phyloP scores from a whole-genome alignment of 1,284 basidiomycete genomes.

The Microstroma glucosiphilum region DNA sequence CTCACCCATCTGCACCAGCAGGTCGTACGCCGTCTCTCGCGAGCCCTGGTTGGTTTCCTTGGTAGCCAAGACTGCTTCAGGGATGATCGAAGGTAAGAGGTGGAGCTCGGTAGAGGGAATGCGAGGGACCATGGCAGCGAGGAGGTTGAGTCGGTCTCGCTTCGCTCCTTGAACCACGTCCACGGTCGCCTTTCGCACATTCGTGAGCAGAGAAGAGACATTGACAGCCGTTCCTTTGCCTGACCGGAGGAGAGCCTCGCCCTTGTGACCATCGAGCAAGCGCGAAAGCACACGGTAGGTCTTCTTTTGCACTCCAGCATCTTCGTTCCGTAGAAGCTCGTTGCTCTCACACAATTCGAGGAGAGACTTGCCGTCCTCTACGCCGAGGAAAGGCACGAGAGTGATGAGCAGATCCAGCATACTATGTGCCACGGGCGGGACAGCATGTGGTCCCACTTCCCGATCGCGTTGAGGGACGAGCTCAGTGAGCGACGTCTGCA shows the following conservation, averaged over 20 bases:
- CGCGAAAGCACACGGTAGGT: constrained; percentile 81
- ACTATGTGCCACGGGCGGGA: constrained; percentile 61
- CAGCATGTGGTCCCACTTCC: constrained; percentile 13
- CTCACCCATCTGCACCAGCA: constrained; percentile 82
- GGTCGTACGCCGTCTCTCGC: constrained; percentile 78
- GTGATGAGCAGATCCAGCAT: constrained; percentile 85
- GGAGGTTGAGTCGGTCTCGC: constrained; percentile 70
- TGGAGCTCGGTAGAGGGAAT: constrained; percentile 72
- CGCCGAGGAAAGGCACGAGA: constrained; percentile 61
- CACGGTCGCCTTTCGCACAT: constrained; percentile 33
- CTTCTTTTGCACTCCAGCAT: constrained; percentile 89
- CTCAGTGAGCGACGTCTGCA: constrained; percentile 64
- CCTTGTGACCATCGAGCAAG: constrained; percentile 31
- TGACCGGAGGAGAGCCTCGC: constrained; percentile 15
- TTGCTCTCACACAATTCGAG: constrained; percentile 59
- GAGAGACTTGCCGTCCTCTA: constrained; percentile 29
- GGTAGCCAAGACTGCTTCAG: constrained; percentile 92
- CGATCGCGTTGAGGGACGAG: constrained; percentile 14
- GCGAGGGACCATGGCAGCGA: constrained; percentile 66
- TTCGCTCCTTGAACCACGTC: constrained; percentile 78
- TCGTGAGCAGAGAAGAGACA: constrained; percentile 26
- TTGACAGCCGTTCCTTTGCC: background rate
- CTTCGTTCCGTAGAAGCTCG: constrained; percentile 58
- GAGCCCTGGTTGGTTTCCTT: constrained; percentile 96
- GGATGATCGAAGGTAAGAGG: constrained; percentile 78